Base-by-base conservation (phyloP, 768 basidiomycete genomes). In the Mycena polygramma region DNA sequence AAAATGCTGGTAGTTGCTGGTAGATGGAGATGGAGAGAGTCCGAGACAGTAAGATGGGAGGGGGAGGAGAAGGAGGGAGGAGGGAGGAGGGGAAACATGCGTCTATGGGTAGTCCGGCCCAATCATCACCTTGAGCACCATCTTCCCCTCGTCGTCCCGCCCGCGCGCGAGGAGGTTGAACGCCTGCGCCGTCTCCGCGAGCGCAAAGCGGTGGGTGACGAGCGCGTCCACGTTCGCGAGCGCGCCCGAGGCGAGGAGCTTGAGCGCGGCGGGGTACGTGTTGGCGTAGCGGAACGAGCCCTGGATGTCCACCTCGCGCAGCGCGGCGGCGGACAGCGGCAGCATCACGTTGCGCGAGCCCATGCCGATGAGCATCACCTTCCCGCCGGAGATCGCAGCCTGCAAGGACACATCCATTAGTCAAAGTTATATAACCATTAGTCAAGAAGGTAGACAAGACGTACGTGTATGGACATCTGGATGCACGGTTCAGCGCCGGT, bases 311-410 rank as follows among this genome's bases (percentile, higher is more conserved):
- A 98, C 94, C 81, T 98, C 97, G 60, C 97, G 91, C 66, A 91
- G 80, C 19, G 94, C 92, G 48, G 96, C 94, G 36, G 88, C 86
- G 51, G 92, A 92, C 66, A 96, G 86, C n/a, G 97, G 97, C 63
- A 98, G 85, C 72, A 87, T 85, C 66, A 92, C 89, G 75, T 91
- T 92, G 68, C 92, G 89, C 19, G 95, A 90, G 74, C 97, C 97
- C 97, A 99, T 99, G 24, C 97, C 97, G 73, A 99, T 90, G 75
- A 96, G 93, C 87, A 95, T 91, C 65, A 98, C 94, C 78, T 93
- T 95, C 58, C 95, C 59, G 30, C 96, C 97, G 20, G 93, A 85
- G 60, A 87, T 84, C 19, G 96, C 95, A 75, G 91, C 89, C 95
- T 96, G 79, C 66, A 30, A 30, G 30, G 30, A 30, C 30, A 30